Base-by-base conservation (phyloP, 345 rosid genomes). In the Theobroma cacao region DNA sequence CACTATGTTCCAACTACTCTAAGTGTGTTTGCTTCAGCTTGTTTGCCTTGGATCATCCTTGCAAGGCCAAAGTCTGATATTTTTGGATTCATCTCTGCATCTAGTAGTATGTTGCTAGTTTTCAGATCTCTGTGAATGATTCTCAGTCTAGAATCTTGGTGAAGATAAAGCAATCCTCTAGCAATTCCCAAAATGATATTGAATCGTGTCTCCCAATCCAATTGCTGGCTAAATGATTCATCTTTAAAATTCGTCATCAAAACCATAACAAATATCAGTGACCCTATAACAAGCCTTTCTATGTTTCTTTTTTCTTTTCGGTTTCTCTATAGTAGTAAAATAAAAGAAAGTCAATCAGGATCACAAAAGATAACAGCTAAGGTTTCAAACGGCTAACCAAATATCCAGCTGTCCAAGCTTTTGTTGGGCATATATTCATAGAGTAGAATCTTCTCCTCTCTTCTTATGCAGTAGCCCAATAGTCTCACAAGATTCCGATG, bases 351-450 rank as follows among this genome's bases (percentile, higher is more conserved):
- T 14, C 73, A 24, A 68, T 68, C 55, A 45, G 22, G 56, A 68
- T 17, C 33, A 31, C 45, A 45, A 26, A 68, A 45, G 73, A 45
- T 30, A 67, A 24, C 22, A 70, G 38, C 17, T 30, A 43, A 15
- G 38, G 26, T 24, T 65, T 2, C 20, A 63, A n/a, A 20, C 20
- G 3, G 30, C 89, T 72, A 41, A 90, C 94, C 87, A 50, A 90
- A 92, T 17, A 92, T 77, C 55, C 81, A 88, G 75, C 69, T 85
- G 77, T 90, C 95, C 79, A 90, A 79, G 82, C 91, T 91, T 82
- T 81, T 90, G 86, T 91, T 89, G 34, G 86, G 88, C 92, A 91
- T 82, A 76, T 88, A 91, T 60, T 91, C 93, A 56, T 91, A 91
- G n/a, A 91, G 73, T 36, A 91, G 64, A 80, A 91, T 88, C 82